Conservation (phyloP, 441 rosid species). For the Lepidium campestre region DNA sequence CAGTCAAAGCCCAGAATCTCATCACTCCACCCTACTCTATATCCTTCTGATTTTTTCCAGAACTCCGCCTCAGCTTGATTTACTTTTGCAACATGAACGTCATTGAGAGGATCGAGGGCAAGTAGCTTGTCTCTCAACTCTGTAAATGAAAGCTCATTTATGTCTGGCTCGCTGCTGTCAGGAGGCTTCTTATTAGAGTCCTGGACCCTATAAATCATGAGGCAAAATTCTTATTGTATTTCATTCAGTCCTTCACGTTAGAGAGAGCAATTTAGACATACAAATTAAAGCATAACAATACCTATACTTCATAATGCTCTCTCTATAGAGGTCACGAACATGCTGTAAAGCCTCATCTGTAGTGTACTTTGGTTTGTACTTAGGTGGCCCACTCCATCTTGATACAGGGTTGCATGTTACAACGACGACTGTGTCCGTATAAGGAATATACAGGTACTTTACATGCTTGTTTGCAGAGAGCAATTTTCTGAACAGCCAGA, state of each 20-base stretch:
- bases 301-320: constrained; percentile 69
- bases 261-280: neutral
- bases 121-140: constrained; percentile 88
- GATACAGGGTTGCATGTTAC: constrained; percentile 90
- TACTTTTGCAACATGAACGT: constrained; percentile 65
- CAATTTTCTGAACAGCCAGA: constrained; percentile 58
- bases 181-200: constrained; percentile 39
- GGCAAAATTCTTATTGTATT: neutral
- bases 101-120: constrained; percentile 89
- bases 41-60: constrained; percentile 96
- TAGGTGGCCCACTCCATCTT: constrained; percentile 83
- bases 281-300: constrained; percentile 26
- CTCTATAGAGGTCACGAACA: constrained; percentile 64
- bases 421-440: constrained; percentile 77
- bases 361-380: constrained; percentile 70
- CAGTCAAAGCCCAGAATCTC: constrained; percentile 96
- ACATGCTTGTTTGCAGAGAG: constrained; percentile 86
- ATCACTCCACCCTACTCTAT: constrained; percentile 95
- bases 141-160: constrained; percentile 69
- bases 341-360: constrained; percentile 67
- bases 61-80: constrained; percentile 90
- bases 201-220: constrained; percentile 40
- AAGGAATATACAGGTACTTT: constrained; percentile 80
- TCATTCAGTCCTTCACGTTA: neutral
- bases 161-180: constrained; percentile 42